These are phyloP conservation scores for Lactarius evosmus DNA, from an alignment of 768 basidiomycete species.

Conservation along the genomic window DNA sequence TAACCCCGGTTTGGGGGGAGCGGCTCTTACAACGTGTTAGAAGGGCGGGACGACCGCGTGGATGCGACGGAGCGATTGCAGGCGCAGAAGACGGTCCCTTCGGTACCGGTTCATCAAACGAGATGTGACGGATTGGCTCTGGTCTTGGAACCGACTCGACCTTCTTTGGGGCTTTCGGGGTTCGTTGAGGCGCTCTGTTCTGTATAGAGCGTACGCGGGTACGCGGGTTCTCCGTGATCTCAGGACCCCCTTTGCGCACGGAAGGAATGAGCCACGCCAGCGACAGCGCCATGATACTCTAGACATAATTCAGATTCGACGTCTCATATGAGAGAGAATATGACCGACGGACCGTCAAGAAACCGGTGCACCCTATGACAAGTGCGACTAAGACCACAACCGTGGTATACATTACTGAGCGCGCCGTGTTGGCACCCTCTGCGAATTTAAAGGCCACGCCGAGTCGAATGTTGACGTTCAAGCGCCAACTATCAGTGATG, in stretches of 20 bases:
- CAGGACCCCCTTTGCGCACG: neutral
- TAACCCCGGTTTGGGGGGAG: neutral
- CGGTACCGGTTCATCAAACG: slow-evolving; percentile 15
- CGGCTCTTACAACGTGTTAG: slow-evolving; percentile 11
- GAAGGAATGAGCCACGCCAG: slow-evolving; percentile 24
- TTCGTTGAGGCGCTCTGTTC: neutral
- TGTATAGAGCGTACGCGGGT: neutral
- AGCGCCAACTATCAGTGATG: slow-evolving; percentile 5
- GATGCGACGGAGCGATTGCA: slow-evolving; percentile 4
- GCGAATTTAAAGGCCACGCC: slow-evolving; percentile 15
- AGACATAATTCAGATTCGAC: neutral
- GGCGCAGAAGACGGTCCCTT: neutral
- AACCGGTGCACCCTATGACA: slow-evolving; percentile 19
- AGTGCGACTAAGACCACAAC: slow-evolving; percentile 12
- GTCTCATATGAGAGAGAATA: neutral
- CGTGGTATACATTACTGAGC: neutral
- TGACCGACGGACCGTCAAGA: slow-evolving; percentile 20
- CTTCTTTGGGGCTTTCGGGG: neutral
- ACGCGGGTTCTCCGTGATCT: neutral
- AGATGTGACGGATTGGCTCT: slow-evolving; percentile 16
- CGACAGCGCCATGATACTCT: slow-evolving; percentile 20
- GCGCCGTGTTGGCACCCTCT: slow-evolving; percentile 12
- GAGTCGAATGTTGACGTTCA: slow-evolving; percentile 23
- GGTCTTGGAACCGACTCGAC: slow-evolving; percentile 2
- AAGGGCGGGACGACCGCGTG: neutral